Base-by-base conservation (phyloP, 2,329 filamentous ascomycete genomes). In the Penicillium oxalicum region DNA sequence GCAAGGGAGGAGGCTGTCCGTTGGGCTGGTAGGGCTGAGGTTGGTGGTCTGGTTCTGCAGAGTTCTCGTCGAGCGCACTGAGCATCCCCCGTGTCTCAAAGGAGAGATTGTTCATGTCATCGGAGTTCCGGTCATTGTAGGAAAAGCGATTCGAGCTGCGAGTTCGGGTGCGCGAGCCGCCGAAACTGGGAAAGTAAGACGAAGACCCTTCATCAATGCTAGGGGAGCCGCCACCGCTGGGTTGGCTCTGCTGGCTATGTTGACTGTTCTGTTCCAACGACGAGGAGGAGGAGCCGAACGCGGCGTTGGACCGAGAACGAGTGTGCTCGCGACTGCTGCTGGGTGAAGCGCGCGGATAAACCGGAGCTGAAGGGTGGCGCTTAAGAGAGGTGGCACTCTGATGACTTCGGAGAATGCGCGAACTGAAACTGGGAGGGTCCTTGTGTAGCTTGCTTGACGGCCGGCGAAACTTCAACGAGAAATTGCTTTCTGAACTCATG, bases 231-330 rank as follows among this genome's bases (percentile, higher is more conserved):
- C 61, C 65, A 32, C 63, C 63, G 55, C 69, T 73, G 34, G 27
- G 34, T 34, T 45, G 42, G 42, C 34, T 37, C 13, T 36, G 42
- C 26, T 32, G 29, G 28, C 69, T 73, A 38, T 35, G 29, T 25
- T 26, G 42, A 24, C 42, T 44, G 28, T 44, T 29, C 25, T 68
- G 61, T 34, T 76, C 73, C 50, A 75, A 62, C 7, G 72, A 75
- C n/a, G 74, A 75, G 18, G 67, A 71, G 12, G 72, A 74, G 5
- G 73, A 76, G 38, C 66, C 71, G 62, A 71, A 74, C 34, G 52
- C 56, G 29, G 69, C 69, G 64, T 69, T 71, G 37, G 73, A 75
- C 54, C 70, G 65, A 29, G 73, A 73, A 44, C 72, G 69, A 47
- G 67, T 54, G 57, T 72, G 71, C 58, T 74, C 69, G 59, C 65